Evolutionary conservation across 208 protist genomes (phyloP), one percentile per base, ranked within the genome.

Genomic region (Crithidia bombi): DNA sequence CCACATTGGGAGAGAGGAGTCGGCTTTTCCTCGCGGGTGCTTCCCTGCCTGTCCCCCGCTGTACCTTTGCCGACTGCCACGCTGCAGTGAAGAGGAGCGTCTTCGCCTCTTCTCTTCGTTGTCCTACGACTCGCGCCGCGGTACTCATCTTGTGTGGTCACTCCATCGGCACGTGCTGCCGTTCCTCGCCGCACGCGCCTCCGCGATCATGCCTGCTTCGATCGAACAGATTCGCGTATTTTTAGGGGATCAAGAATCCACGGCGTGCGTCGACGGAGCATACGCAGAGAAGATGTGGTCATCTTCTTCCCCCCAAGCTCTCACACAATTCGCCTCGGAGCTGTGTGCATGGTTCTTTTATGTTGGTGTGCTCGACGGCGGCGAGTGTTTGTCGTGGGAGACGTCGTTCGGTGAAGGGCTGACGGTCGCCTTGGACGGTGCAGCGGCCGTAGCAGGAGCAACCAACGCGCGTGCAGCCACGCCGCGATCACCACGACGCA

Each of bases 291-390:
- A 19, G 9, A 36, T 23, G 32, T 5, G 3, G 17, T 11, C 28
- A 38, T 3, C 50, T 5, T 12, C 12, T 12, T 35, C 57, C 11
- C 28, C 41, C 14, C 49, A 35, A 12, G 26, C 30, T 11, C 25
- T 67, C 2, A 28, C 7, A 5, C 51, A 51, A 47, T 67, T 74
- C 30, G 69, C 59, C 32, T 66, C 69, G 35, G 39, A 74, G 32
- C 11, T 74, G 19, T 62, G 58, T 26, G 28, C 19, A 17, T 74
- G 59, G 69, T 67, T 74, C 30, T 30, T 74, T 11, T 67, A 54
- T 25, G 49, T 74, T 7, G 69, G 39, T 11, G 7, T 44, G 7
- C 69, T 67, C 5, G 59, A 50, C 10, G 52, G 49, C 49, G 28
- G 49, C 6, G 58, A 59, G 43, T 38, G 5, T 1, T n/a, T 56